These are phyloP conservation scores for Paraconiothyrium sp. DNA, from an alignment of 2,329 filamentous ascomycete genomes.

Conservation along the genomic window DNA sequence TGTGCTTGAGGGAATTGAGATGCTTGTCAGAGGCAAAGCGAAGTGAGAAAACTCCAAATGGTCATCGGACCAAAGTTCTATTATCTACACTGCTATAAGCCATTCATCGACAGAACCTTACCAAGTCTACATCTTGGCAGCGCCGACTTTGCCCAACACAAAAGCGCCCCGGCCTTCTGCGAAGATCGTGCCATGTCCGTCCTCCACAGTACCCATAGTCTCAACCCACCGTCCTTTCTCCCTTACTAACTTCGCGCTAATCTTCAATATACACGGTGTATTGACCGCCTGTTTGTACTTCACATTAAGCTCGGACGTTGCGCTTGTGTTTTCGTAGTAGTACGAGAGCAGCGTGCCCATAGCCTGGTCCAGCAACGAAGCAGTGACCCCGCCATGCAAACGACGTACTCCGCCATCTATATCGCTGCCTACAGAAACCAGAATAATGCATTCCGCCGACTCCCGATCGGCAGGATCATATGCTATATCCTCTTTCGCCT, in stretches of 20 bases:
- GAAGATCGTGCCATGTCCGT: slow-evolving; percentile 35
- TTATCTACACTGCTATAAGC: not conserved
- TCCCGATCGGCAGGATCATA: slow-evolving; percentile 19
- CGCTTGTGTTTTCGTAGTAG: slow-evolving; percentile 23
- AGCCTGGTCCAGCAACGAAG: slow-evolving; percentile 37
- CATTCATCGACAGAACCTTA: not conserved
- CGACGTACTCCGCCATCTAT: slow-evolving; percentile 31
- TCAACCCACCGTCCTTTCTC: slow-evolving; percentile 37
- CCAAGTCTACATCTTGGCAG: not conserved
- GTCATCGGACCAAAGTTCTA: not conserved
- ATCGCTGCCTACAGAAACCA: slow-evolving; percentile 32
- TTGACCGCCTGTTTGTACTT: slow-evolving; percentile 35
- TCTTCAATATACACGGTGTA: slow-evolving; percentile 34
- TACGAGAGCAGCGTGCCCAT: slow-evolving; percentile 33
- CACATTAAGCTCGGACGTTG: slow-evolving; percentile 35
- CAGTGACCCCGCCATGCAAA: slow-evolving; percentile 40
- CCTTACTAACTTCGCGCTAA: slow-evolving; percentile 29
- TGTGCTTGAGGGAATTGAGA: too few relatives aligned
- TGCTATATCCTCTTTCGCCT: not conserved
- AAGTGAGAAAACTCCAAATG: not conserved
- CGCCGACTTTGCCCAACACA: slow-evolving; percentile 28
- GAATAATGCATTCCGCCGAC: slow-evolving; percentile 28
- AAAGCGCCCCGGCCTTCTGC: slow-evolving; percentile 31
- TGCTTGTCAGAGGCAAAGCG: too few relatives aligned
- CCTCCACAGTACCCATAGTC: slow-evolving; percentile 33